Conservation (phyloP, 179 eudicot species). For the Vitellaria paradoxa region DNA sequence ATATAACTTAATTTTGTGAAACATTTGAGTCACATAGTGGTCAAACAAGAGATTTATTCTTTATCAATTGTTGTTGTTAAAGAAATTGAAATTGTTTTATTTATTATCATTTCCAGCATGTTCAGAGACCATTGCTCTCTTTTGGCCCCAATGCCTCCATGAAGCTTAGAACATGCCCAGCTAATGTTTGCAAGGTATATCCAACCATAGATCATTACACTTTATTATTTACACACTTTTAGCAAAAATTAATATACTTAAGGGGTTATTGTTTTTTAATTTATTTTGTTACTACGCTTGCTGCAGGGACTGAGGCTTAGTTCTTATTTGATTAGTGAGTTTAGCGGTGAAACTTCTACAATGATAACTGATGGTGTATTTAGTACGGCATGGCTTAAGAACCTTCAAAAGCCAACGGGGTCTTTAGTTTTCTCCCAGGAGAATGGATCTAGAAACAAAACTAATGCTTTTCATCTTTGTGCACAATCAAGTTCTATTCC, state of each 20-base stretch:
- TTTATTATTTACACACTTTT: not conserved
- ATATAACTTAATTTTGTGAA: too few relatives aligned
- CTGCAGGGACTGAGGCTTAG: constrained; percentile 73
- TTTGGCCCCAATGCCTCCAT: constrained; percentile 93
- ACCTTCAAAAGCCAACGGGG: constrained; percentile 50
- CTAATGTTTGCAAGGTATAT: constrained; percentile 77
- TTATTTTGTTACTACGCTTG: constrained; percentile 16
- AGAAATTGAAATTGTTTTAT: not conserved
- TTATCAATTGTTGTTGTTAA: not conserved
- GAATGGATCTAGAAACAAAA: constrained; percentile 34
- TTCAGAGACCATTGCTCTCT: constrained; percentile 84
- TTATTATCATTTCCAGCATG: constrained; percentile 65
- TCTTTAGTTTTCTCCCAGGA: constrained; percentile 51
- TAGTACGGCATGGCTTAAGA: constrained; percentile 86
- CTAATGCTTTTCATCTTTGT: constrained; percentile 51
- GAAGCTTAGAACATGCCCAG: constrained; percentile 72
- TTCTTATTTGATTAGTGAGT: constrained; percentile 69
- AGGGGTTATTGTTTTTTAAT: constrained; percentile 6
- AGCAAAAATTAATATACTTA: not conserved
- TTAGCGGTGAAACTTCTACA: constrained; percentile 50
- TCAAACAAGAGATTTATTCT: not conserved
- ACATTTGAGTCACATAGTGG: not conserved
- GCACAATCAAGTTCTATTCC: constrained; percentile 81
- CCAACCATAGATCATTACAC: not conserved
- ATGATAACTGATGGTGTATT: constrained; percentile 68